phyloP scores from a whole-genome alignment of 208 protist genomes.

The Leishmania martiniquensis region DNA sequence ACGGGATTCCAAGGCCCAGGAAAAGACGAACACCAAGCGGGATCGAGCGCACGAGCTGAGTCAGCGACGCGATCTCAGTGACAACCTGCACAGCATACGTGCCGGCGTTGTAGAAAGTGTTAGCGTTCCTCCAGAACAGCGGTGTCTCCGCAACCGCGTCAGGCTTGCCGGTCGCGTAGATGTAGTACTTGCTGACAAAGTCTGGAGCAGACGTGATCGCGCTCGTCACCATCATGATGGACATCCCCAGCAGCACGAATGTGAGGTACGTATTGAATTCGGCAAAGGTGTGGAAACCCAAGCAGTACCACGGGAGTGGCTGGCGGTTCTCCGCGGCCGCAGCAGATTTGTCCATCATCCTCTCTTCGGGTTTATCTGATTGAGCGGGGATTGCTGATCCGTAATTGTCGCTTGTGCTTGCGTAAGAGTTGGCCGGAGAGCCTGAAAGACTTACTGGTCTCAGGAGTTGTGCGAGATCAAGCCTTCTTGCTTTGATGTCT shows the following conservation, averaged over 20 bases:
- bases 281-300: constrained; percentile 59
- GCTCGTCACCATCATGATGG: constrained; percentile 87
- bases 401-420: too few relatives aligned
- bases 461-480: too few relatives aligned
- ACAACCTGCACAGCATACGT: constrained; percentile 69
- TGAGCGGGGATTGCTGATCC: too few relatives aligned
- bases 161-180: constrained; percentile 58
- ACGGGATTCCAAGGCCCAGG: constrained; percentile 53
- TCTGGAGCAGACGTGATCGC: constrained; percentile 79
- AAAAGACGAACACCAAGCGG: constrained; percentile 54
- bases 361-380: too few relatives aligned
- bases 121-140: constrained; percentile 75
- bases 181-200: constrained; percentile 83
- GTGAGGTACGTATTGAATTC: constrained; percentile 82
- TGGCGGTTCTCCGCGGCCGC: neutral
- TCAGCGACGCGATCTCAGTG: constrained; percentile 52
- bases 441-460: too few relatives aligned
- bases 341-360: constrained; percentile 9
- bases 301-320: constrained; percentile 30
- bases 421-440: too few relatives aligned
- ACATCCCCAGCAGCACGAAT: constrained; percentile 84
- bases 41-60: constrained; percentile 49
- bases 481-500: too few relatives aligned
- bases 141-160: constrained; percentile 42
- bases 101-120: constrained; percentile 83